These are phyloP conservation scores for Xanthoconium purpureum DNA, from an alignment of 768 basidiomycete genomes.

Conservation along the genomic window DNA sequence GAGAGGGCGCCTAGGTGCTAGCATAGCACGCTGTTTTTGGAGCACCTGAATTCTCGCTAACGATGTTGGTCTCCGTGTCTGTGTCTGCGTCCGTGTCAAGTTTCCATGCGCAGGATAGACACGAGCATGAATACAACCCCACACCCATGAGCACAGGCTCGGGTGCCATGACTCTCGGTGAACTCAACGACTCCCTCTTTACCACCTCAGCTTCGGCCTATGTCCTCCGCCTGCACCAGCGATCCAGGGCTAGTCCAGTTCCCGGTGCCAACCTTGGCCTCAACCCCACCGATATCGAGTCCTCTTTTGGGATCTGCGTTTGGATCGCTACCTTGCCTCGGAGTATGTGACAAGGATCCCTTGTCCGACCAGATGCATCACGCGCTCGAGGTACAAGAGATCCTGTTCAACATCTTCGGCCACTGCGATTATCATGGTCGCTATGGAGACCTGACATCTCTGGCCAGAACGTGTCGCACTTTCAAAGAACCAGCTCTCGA, in stretches of 20 bases:
- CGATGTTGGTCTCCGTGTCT: constrained; percentile 8
- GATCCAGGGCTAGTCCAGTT: constrained; percentile 14
- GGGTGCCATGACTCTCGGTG: constrained; percentile 12
- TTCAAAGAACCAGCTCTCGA: too few species aligned
- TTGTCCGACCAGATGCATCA: too few species aligned
- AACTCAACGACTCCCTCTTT: constrained; percentile 32
- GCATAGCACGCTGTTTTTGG: constrained; percentile 21
- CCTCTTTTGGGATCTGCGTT: too few species aligned
- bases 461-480: too few species aligned
- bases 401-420: too few species aligned
- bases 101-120: neutral
- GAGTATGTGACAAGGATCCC: too few species aligned
- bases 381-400: too few species aligned
- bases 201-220: constrained; percentile 19
- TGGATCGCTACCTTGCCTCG: too few species aligned
- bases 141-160: neutral
- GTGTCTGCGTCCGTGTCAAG: constrained; percentile 11
- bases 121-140: neutral
- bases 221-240: constrained; percentile 19
- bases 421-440: too few species aligned
- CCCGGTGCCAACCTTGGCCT: neutral
- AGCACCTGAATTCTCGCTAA: constrained; percentile 19
- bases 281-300: too few species aligned
- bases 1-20: constrained; percentile 1
- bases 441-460: too few species aligned